These are phyloP conservation scores for Russula earlei DNA, from an alignment of 768 basidiomycete genomes.

Conservation along the genomic window DNA sequence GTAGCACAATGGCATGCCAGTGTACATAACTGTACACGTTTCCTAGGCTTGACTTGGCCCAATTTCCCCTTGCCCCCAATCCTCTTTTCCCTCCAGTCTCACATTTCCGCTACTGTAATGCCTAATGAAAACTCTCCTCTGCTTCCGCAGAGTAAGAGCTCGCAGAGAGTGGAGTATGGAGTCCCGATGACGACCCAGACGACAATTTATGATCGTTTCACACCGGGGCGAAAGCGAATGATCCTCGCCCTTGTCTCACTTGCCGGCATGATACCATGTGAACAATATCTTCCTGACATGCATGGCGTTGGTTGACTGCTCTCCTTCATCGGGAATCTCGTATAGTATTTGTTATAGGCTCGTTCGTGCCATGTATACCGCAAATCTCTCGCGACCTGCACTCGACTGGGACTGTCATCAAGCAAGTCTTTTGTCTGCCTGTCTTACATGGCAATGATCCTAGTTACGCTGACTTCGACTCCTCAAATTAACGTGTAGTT, in stretches of 20 bases:
- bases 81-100: neutral
- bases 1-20: no score
- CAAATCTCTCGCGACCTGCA: constrained; percentile 58
- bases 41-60: neutral
- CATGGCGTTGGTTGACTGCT: neutral
- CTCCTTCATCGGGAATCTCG: neutral
- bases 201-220: constrained; percentile 47
- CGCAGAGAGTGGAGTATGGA: neutral
- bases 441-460: neutral
- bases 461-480: neutral
- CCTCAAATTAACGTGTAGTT: neutral
- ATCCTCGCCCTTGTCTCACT: constrained; percentile 52
- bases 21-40: neutral
- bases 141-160: neutral
- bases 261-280: constrained; percentile 56
- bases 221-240: constrained; percentile 36
- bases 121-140: neutral
- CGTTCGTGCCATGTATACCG: constrained; percentile 68
- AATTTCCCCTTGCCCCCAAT: neutral
- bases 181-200: neutral
- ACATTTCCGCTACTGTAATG: neutral
- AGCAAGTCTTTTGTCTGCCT: constrained; percentile 29
- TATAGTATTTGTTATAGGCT: constrained; percentile 57
- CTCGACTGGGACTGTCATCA: constrained; percentile 47
- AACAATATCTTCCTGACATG: neutral